Evolutionary conservation across 2,329 filamentous ascomycete species (phyloP).

Genomic region (Ophiocordyceps polyrhachis-furcata): DNA sequence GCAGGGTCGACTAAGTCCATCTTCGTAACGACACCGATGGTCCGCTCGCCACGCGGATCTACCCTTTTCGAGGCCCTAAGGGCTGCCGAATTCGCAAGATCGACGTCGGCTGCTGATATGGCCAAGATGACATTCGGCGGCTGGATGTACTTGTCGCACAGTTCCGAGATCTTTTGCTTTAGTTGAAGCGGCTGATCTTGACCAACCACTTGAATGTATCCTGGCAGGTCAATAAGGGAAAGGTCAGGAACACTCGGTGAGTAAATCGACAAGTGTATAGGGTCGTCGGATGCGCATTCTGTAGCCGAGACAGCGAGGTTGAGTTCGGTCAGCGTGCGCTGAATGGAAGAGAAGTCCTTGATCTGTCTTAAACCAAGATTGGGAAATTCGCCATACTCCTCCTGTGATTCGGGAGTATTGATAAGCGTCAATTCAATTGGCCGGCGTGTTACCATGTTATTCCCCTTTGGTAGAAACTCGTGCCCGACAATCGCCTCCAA

Average conservation of each 20-base stretch:
- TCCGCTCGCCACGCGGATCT: conserved; percentile 84
- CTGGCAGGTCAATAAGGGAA: conserved; percentile 87
- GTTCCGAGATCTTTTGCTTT: conserved; percentile 86
- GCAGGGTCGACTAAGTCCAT: conserved; percentile 89
- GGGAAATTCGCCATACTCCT: conserved; percentile 93
- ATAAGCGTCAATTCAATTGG: conserved; percentile 93
- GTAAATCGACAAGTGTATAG: conserved; percentile 88
- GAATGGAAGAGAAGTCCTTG: conserved; percentile 80
- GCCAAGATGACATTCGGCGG: conserved; percentile 90
- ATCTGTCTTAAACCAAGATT: conserved; percentile 78
- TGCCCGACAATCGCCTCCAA: conserved; percentile 94
- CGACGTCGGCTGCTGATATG: conserved; percentile 93
- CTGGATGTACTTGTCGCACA: conserved; percentile 97
- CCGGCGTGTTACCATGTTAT: conserved; percentile 92
- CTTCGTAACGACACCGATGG: conserved; percentile 97
- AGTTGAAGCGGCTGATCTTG: conserved; percentile 78
- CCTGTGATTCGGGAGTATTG: conserved; percentile 73
- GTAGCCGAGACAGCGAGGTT: conserved; percentile 81
- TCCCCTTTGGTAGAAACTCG: conserved; percentile 93
- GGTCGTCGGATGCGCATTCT: conserved; percentile 90
- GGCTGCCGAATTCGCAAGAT: conserved; percentile 89
- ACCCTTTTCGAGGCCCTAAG: conserved; percentile 77
- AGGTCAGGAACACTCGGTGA: conserved; percentile 91
- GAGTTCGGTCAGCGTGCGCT: conserved; percentile 83
- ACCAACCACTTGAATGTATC: conserved; percentile 91